Percentiles rank a stretch among this genome's conserved stretches.
phyloP scores from a whole-genome alignment of 1,284 basidiomycete genomes.

The Melampsora abietis-canadensis region DNA sequence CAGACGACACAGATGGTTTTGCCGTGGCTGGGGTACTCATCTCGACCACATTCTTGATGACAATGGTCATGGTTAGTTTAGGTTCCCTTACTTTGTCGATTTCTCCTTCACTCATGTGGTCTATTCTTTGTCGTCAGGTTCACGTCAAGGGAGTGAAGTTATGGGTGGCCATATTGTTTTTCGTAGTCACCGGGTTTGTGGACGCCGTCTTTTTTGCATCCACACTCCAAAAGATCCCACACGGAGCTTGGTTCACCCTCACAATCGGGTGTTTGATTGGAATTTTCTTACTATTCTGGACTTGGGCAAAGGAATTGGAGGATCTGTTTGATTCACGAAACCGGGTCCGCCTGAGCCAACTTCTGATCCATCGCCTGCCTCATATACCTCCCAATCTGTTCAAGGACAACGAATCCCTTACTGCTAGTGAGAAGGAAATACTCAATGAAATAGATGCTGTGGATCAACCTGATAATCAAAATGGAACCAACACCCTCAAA shows the following conservation, averaged over 20 bases:
- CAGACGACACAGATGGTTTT: constrained; percentile 55
- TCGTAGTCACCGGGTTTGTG: constrained; percentile 60
- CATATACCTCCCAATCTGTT: neutral
- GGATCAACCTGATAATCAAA: too few species aligned
- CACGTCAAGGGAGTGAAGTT: constrained; percentile 32
- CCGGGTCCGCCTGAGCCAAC: constrained; percentile 46
- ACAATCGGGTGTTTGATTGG: constrained; percentile 45
- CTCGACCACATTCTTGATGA: constrained; percentile 61
- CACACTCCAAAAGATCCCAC: constrained; percentile 45
- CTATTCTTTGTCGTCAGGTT: constrained; percentile 43
- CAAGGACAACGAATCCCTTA: neutral
- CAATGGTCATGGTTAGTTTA: constrained; percentile 52
- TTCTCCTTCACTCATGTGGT: constrained; percentile 1
- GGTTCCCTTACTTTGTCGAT: constrained; percentile 8
- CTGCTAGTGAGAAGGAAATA: neutral
- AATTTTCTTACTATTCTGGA: constrained; percentile 45
- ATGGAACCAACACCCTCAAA: too few species aligned
- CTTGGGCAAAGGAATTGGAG: constrained; percentile 47
- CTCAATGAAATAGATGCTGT: too few species aligned
- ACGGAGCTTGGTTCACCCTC: constrained; percentile 49
- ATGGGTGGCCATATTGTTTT: constrained; percentile 57
- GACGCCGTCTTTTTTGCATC: constrained; percentile 49
- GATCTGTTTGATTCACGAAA: constrained; percentile 46
- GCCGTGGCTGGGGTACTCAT: constrained; percentile 66
- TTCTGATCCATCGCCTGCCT: constrained; percentile 43